phyloP scores from a whole-genome alignment of 768 basidiomycete genomes.

The Lyophyllum decastes region DNA sequence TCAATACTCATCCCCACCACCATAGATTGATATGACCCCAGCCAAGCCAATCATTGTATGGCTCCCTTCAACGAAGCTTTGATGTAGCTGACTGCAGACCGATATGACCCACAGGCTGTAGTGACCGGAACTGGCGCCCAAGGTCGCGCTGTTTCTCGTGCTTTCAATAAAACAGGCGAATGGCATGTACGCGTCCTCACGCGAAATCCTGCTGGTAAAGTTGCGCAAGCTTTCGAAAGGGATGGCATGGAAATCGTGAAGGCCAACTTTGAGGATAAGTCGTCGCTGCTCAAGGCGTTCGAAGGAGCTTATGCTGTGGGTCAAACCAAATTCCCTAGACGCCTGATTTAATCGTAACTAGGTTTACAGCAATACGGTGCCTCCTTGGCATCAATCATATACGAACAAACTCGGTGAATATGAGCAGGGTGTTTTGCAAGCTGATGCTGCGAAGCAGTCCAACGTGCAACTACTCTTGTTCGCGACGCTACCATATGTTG shows the following conservation, averaged over 20 bases:
- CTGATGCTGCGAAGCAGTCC: constrained; percentile 13
- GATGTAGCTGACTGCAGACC: background rate
- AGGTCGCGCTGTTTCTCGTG: constrained; percentile 11
- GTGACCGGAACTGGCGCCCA: constrained; percentile 18
- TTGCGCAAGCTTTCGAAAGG: constrained; percentile 3
- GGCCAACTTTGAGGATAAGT: constrained; percentile 11
- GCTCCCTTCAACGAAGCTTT: background rate
- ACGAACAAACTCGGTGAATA: constrained; percentile 12
- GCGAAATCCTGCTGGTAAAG: constrained; percentile 6
- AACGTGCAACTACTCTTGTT: constrained; percentile 16
- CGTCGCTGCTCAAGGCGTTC: constrained; percentile 11
- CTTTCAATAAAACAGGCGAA: constrained; percentile 14
- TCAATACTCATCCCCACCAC: background rate
- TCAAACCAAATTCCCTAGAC: background rate
- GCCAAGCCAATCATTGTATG: constrained; percentile 9
- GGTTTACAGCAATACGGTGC: constrained; percentile 17
- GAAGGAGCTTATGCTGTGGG: constrained; percentile 11
- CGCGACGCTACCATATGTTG: constrained; percentile 16
- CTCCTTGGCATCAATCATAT: constrained; percentile 15
- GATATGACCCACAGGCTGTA: constrained; percentile 2
- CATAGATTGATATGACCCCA: background rate
- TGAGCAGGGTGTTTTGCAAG: constrained; percentile 15
- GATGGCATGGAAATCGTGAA: constrained; percentile 14
- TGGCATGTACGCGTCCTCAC: constrained; percentile 18
- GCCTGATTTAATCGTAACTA: background rate